Evolutionary conservation across 345 rosid genomes (phyloP), one percentile per base, ranked within the genome.

Genomic region (Firmiana major): DNA sequence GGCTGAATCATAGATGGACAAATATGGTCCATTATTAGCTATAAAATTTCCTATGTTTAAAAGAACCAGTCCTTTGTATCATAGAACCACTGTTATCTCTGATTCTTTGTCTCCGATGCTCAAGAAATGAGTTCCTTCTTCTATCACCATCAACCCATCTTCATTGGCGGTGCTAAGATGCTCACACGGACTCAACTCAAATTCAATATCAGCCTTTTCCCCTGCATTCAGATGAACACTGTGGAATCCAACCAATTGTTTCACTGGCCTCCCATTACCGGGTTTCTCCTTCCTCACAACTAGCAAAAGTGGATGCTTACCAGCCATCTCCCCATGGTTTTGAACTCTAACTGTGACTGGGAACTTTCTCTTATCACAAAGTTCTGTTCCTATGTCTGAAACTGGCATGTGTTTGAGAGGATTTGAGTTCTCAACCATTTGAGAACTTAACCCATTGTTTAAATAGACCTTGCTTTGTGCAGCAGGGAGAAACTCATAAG

Each of bases 231-330:
- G 17, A 31, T 34, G 17, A 34, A 63, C 43, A 63, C 67, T 63
- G 38, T 34, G 45, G 42, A 63, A 63, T 63, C 40, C 40, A 38
- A 38, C 40, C 82, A 89, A 64, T 73, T 84, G 88, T 75, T 84
- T 87, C 38, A 79, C 28, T 0, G 87, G 90, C 76, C 83, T 81
- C 13, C 86, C 85, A 8, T 75, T 78, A 43, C 77, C 87, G 13
- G 34, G 21, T 72, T 63, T 72, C 34, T 48, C 72, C n/a, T 40
- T 83, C 84, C 84, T 86, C 46, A 46, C 73, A 49, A 84, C 86
- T 40, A 87, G 82, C 87, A 87, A 76, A 9, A 87, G 81, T 1
- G 89, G 86, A 80, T 90, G 91, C 79, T 87, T 90, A 15, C 92
- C 90, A 2, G 54, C 74, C 89, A 79, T 81, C 31, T 83, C 78